Conservation (phyloP, 1,284 basidiomycete genomes). For the Agaricales sp. region DNA sequence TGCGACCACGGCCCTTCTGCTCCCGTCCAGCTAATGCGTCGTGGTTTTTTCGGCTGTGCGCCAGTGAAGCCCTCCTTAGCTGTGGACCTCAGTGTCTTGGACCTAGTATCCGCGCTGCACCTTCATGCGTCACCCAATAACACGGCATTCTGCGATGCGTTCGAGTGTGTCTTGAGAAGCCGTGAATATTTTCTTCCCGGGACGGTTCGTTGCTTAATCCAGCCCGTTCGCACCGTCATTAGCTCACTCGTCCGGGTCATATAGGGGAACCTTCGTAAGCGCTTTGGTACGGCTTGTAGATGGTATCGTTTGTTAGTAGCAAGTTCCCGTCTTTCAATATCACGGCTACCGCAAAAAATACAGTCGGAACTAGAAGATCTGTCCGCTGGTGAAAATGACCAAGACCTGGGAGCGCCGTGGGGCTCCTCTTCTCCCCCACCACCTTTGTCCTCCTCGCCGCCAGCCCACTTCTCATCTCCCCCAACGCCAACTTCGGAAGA, state of each 20-base stretch:
- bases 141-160: too few species aligned
- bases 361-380: neutral
- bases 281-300: neutral
- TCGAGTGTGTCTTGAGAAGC: neutral
- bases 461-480: too few species aligned
- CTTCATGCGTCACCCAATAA: neutral
- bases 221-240: neutral
- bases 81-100: neutral
- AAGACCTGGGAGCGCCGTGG: neutral
- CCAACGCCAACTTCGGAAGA: too few species aligned
- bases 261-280: neutral
- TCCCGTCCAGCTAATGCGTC: neutral
- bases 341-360: neutral
- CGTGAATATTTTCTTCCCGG: neutral
- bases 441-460: too few species aligned
- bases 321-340: neutral
- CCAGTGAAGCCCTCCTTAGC: neutral
- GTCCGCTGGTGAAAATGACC: neutral
- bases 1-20: too few species aligned
- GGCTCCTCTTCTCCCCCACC: too few species aligned
- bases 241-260: neutral
- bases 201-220: neutral
- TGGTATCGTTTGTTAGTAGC: neutral
- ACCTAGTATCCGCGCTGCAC: neutral
- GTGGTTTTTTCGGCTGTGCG: neutral